Percentiles rank a stretch among this genome's conserved stretches.
Conservation (phyloP, 495 filamentous ascomycete genomes). For the Neurospora cerealis region DNA sequence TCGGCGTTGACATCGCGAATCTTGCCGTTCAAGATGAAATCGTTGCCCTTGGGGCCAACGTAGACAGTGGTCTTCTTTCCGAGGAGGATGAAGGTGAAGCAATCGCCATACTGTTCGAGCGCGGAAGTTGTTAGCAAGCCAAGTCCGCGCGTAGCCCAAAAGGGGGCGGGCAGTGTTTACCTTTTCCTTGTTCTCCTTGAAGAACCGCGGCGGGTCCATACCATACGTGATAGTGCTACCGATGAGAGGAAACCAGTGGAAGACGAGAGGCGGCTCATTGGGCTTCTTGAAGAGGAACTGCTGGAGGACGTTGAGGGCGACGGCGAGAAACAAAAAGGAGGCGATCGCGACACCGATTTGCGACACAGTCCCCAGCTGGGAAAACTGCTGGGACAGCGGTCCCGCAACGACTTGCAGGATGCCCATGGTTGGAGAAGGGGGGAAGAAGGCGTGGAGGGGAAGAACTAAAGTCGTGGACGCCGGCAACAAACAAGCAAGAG, state of each 20-base stretch:
- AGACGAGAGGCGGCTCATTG: slow-evolving; percentile 70
- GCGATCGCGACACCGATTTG: slow-evolving; percentile 36
- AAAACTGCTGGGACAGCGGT: slow-evolving; percentile 34
- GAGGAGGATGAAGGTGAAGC: slow-evolving; percentile 71
- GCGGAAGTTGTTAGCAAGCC: neutral
- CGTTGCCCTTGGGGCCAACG: slow-evolving; percentile 69
- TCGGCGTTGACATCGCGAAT: slow-evolving; percentile 72
- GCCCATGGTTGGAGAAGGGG: slow-evolving; percentile 31
- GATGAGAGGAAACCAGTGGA: slow-evolving; percentile 73
- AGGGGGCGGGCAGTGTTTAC: slow-evolving; percentile 11
- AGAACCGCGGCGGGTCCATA: slow-evolving; percentile 75
- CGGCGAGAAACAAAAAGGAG: slow-evolving; percentile 39
- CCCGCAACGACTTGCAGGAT: slow-evolving; percentile 36
- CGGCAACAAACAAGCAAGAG: neutral
- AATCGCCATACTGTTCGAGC: slow-evolving; percentile 23
- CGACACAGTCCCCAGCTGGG: slow-evolving; percentile 30
- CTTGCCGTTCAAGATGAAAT: slow-evolving; percentile 82
- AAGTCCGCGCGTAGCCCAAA: neutral
- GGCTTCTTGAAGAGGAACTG: slow-evolving; percentile 63
- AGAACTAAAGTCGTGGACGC: neutral
- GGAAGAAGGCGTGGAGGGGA: neutral
- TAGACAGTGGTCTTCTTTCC: slow-evolving; percentile 71
- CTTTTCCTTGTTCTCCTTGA: slow-evolving; percentile 58
- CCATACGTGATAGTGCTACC: slow-evolving; percentile 74
- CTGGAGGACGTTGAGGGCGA: slow-evolving; percentile 55